Base-by-base conservation (phyloP, 2,329 filamentous ascomycete species). In the Chaetomium globosum region DNA sequence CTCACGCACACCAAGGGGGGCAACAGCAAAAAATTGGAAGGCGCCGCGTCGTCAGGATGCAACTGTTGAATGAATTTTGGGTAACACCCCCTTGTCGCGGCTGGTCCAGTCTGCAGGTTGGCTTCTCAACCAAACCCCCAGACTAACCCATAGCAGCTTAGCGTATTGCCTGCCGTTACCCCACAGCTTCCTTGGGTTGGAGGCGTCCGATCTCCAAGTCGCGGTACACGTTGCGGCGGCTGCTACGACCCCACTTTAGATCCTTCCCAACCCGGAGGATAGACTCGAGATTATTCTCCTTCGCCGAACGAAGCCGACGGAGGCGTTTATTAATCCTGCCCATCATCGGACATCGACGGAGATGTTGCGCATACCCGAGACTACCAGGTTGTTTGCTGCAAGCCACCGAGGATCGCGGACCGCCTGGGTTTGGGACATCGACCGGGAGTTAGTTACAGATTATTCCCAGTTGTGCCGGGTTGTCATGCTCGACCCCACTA, bases 51-150 rank as follows among this genome's bases (percentile, higher is more conserved):
- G 62, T 66, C 64, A 59, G 46, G 63, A 43, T 62, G 69, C 70
- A 72, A 71, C 65, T 73, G 71, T 73, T 73, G 71, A 73, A 73
- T 71, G 66, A 65, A 65, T 68, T 67, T 69, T 69, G 68, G 64
- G 64, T 59, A 49, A 31, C 52, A 58, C 43, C 48, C 43, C 48
- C 67, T 68, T 65, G 67, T 64, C 66, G 51, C 65, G 64, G 36
- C 61, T 33, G 54, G 61, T 63, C 60, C 62, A 63, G 48, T 53
- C 58, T 65, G 68, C 69, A 61, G 56, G 57, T 49, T 43, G 39
- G 62, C 62, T 69, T 69, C 71, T 69, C 71, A 73, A 73, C 71
- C 71, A 72, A 73, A 71, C 70, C 48, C 55, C 5, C 9, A 46
- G 12, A 23, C 70, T 72, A 73, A 48, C 67, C 68, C 3, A 4